Evolutionary conservation across 176 grass and related monocot species (phyloP).

Genomic region (Oryza rufipogon): DNA sequence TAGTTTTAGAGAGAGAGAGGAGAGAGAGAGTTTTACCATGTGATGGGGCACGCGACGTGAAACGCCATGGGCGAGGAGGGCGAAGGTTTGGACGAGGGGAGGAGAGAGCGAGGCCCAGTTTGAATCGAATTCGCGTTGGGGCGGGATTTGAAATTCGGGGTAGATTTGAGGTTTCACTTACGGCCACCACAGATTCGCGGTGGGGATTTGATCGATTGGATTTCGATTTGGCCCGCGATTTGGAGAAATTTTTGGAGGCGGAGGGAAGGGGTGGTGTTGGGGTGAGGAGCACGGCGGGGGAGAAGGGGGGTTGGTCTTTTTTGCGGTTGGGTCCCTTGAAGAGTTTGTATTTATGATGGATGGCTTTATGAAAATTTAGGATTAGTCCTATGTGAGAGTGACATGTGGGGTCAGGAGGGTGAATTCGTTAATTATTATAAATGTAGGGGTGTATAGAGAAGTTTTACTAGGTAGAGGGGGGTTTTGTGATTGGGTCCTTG

Average conservation of each 20-base stretch:
- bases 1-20: background rate
- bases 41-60: slow-evolving; percentile 90
- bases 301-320: background rate
- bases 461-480: no score
- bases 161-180: slow-evolving; percentile 13
- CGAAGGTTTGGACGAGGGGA: background rate
- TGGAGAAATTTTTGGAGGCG: background rate
- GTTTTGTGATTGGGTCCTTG: background rate
- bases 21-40: slow-evolving; percentile 44
- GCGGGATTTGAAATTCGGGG: slow-evolving; percentile 20
- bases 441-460: no score
- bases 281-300: slow-evolving; percentile 34
- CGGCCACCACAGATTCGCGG: background rate
- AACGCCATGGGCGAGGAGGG: slow-evolving; percentile 62
- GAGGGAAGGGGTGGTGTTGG: background rate
- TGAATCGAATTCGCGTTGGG: slow-evolving; percentile 13
- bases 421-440: no score
- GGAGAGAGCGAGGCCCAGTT: background rate
- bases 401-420: no score
- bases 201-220: background rate
- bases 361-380: no score
- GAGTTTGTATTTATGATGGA: background rate
- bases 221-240: slow-evolving; percentile 34
- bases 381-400: no score
- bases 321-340: background rate